Base-by-base conservation (phyloP, 2,329 filamentous ascomycete genomes). In the Pseudonectria buxi region DNA sequence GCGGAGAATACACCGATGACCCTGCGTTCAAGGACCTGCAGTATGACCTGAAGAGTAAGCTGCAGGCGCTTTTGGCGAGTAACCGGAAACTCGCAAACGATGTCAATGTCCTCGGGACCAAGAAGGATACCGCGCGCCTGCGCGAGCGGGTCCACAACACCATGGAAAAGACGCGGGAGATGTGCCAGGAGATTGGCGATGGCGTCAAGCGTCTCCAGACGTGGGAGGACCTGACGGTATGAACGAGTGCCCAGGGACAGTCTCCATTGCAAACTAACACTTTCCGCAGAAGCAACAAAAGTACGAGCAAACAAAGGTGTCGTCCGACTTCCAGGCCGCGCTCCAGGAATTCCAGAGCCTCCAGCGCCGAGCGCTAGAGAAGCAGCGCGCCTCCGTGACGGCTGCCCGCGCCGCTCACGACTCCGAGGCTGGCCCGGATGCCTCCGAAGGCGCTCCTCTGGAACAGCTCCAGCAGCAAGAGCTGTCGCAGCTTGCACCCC, bases 251-350 rank as follows among this genome's bases (percentile, higher is more conserved):
- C 29, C 13, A 10, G 28, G 11, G 14, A 10, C 32, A 25, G 9
- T 39, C 14, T 33, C 35, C 24, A 22, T 39, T 27, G 30, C 39
- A 44, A 44, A 16, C 37, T 41, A 15, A 35, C 39, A 36, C 16
- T 27, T 32, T 24, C 16, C 14, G 51, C 41, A 95, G 87, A 86
- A 90, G 41, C 85, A 87, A 36, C 92, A 98, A 69, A 94, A 90
- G 63, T 96, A 94, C 69, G 92, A 88, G 14, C 90, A 95, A 55
- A 86, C 90, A 50, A 96, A 96, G 61, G 75, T 98, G 24, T 90
- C 87, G 43, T 85, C 86, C 55, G 89, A 96, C 59, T 95, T 96
- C 69, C 85, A 89, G 57, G 76, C 85, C 25, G 85, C 86, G 32
- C 77, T 96, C 39, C 78, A 82, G 50, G 89, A 95, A 53, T 98